A percentile compares a stretch with the other conserved stretches of the same genome.
Conservation (phyloP, 2,329 filamentous ascomycete species). For the Ophiostoma populinum region DNA sequence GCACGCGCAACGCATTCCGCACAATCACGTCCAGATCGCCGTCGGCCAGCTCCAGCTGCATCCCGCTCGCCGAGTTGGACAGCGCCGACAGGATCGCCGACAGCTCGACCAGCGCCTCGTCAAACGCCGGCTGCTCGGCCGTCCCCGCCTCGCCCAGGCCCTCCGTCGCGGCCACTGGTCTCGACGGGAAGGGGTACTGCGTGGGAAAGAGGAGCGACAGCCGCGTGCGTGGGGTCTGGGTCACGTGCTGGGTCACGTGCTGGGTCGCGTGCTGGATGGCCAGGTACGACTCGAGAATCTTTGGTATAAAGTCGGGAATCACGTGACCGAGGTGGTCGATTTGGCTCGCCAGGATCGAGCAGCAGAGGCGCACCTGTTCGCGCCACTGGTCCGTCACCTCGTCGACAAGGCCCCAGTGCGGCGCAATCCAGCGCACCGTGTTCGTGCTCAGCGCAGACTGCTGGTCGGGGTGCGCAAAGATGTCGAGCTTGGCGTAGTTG, state of each 20-base stretch:
- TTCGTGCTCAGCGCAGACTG: constrained; percentile 58
- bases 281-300: constrained; percentile 78
- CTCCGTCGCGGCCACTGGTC: constrained; percentile 31
- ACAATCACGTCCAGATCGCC: constrained; percentile 60
- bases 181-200: constrained; percentile 73
- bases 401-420: constrained; percentile 71
- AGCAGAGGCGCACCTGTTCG: constrained; percentile 84
- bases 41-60: constrained; percentile 58
- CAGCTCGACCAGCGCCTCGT: constrained; percentile 77
- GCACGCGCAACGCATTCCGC: constrained; percentile 63
- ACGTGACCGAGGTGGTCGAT: constrained; percentile 61
- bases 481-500: constrained; percentile 67
- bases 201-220: constrained; percentile 83
- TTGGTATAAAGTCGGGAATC: constrained; percentile 77
- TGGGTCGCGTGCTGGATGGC: constrained; percentile 44
- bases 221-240: constrained; percentile 36
- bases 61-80: constrained; percentile 54
- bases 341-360: constrained; percentile 79
- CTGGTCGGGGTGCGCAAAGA: constrained; percentile 68
- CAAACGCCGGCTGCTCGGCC: constrained; percentile 38
- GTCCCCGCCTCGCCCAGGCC: constrained; percentile 16
- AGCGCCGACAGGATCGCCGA: constrained; percentile 74
- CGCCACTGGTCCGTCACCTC: constrained; percentile 72
- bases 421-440: constrained; percentile 77
- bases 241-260: no score